Evolutionary conservation across 345 rosid genomes (phyloP), one percentile per base, ranked within the genome.

Genomic region (Lumnitzera littorea): DNA sequence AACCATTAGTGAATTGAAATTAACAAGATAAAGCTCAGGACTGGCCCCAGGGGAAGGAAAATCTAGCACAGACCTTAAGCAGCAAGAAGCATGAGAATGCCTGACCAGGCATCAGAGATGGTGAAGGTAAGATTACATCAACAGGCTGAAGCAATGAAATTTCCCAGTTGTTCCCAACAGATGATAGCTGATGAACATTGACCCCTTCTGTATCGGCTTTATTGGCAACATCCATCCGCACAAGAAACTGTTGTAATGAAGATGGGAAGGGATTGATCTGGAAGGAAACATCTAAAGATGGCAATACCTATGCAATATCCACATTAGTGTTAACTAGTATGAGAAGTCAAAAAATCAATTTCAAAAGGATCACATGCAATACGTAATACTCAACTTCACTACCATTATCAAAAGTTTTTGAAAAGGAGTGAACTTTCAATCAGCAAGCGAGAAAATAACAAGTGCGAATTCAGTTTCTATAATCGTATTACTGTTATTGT

Each of bases 171-270:
- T 63, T 55, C 65, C 97, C 96, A 74, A 84, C 74, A 61, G 89
- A 69, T 62, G 97, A 88, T 70, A 94, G 63, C 75, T 91, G 99
- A 60, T 69, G 76, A 69, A 94, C 70, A 77, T 82, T 85, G 82
- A 90, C 88, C 78, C 74, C 71, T 55, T 83, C 91, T 4, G 85
- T 72, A 60, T 63, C 79, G n/a, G 95, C 81, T 82, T 71, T 77
- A 83, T 90, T 94, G 68, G 80, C 70, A 43, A 94, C 77, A 74
- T 84, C 89, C 92, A 94, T 80, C 62, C 79, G 91, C 81, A 90
- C 89, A 62, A 86, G 91, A 75, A 67, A 90, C 72, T 88, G 89
- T 62, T 76, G 81, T 86, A 83, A 82, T 60, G 78, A 82, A 68
- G 85, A 90, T 58, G 95, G 92, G 61, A 76, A 85, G 50, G 96